Conservation (phyloP, 352 stramenopile species). For the Globisporangium emineosum region DNA sequence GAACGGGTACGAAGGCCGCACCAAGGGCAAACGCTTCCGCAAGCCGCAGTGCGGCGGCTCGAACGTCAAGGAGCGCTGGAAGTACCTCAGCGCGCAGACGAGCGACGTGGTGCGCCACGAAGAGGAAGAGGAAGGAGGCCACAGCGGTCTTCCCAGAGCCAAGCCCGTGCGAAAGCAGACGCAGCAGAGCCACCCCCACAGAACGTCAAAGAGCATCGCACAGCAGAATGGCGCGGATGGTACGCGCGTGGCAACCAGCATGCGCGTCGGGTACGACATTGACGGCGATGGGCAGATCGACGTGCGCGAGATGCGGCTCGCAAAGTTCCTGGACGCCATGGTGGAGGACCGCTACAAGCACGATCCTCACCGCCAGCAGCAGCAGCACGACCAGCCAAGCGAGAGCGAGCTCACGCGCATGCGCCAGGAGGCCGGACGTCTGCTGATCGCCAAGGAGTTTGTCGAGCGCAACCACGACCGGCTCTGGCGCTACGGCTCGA, state of each 20-base stretch:
- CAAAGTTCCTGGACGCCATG: conserved; percentile 61
- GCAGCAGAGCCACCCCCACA: not conserved
- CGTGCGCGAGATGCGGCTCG: conserved; percentile 62
- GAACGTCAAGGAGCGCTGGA: conserved; percentile 51
- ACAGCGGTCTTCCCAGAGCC: conserved; percentile 18
- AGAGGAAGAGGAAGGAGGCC: not conserved
- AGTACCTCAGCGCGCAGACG: conserved; percentile 43
- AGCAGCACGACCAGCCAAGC: conserved; percentile 10
- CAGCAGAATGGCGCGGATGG: conserved; percentile 3
- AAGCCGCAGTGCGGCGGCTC: conserved; percentile 46
- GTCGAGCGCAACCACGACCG: conserved; percentile 62
- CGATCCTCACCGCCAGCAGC: not conserved
- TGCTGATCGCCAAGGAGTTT: conserved; percentile 71
- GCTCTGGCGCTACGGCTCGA: conserved; percentile 58
- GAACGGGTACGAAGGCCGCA: conserved; percentile 18
- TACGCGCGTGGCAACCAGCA: not conserved
- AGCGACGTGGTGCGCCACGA: conserved; percentile 35
- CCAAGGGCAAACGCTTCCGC: conserved; percentile 54
- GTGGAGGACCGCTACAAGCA: conserved; percentile 26
- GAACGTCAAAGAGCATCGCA: not conserved
- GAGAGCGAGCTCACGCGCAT: conserved; percentile 45
- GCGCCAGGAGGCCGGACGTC: conserved; percentile 43
- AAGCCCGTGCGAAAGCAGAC: not conserved
- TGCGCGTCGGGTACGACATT: conserved; percentile 47
- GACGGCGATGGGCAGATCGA: conserved; percentile 64